Conservation (phyloP, 1,284 basidiomycete genomes). For the Violaceomyces palustris region DNA sequence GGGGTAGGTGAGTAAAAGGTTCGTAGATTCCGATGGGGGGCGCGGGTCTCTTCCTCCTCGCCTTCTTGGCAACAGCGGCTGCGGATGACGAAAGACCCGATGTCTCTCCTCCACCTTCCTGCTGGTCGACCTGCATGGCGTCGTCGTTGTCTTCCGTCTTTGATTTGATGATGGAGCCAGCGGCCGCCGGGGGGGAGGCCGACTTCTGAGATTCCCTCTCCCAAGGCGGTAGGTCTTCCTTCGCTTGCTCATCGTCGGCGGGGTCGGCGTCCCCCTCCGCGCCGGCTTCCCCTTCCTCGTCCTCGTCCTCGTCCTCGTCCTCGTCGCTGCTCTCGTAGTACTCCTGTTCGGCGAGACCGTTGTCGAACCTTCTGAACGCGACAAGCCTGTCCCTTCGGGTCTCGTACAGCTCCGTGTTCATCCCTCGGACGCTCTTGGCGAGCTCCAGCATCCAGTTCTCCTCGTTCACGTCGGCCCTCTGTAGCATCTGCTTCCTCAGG, state of each 20-base stretch:
- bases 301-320: conserved; percentile 6
- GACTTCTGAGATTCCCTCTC: too few relatives aligned
- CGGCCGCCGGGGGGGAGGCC: too few relatives aligned
- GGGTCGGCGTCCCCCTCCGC: conserved; percentile 20
- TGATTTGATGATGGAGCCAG: conserved; percentile 3
- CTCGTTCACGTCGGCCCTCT: conserved; percentile 42
- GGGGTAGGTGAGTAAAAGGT: conserved; percentile 42
- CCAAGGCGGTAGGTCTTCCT: conserved; percentile 41
- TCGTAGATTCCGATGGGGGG: conserved; percentile 49
- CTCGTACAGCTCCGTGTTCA: conserved; percentile 47
- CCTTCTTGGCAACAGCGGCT: conserved; percentile 10
- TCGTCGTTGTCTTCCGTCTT: conserved; percentile 11
- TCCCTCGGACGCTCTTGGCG: conserved; percentile 43
- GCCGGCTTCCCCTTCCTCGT: conserved; percentile 1
- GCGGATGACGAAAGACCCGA: too few relatives aligned
- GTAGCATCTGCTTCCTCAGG: conserved; percentile 26
- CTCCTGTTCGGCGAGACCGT: conserved; percentile 3
- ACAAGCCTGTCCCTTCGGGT: conserved; percentile 34
- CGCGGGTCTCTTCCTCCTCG: conserved; percentile 8
- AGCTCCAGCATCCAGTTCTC: conserved; percentile 52
- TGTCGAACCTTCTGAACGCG: conserved; percentile 28
- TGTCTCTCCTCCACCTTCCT: too few relatives aligned
- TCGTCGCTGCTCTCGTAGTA: conserved; percentile 1
- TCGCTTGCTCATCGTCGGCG: conserved; percentile 28
- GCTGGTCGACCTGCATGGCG: conserved; percentile 1